Percentiles rank a stretch among this genome's conserved stretches.
These are phyloP conservation scores for Musa acuminata DNA, from an alignment of 176 grass and related monocot species.

Conservation along the genomic window DNA sequence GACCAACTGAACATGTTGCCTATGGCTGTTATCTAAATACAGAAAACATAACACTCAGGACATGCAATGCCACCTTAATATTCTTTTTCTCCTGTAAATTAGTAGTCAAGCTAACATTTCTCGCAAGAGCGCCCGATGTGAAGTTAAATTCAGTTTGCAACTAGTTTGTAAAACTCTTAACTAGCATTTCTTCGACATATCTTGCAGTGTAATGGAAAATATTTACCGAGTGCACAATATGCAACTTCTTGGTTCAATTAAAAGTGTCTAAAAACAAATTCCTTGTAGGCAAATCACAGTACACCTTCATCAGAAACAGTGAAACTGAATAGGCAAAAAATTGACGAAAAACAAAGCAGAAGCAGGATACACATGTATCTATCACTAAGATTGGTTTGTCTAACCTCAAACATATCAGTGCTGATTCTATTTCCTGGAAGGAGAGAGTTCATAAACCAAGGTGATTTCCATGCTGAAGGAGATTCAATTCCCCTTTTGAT, in stretches of 20 bases:
- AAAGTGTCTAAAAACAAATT: too few species aligned
- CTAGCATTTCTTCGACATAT: too few species aligned
- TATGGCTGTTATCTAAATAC: not conserved
- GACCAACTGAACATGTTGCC: not conserved
- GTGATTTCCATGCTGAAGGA: constrained; percentile 96
- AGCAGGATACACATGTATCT: not conserved
- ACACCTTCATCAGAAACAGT: too few species aligned
- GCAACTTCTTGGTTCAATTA: too few species aligned
- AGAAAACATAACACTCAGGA: not conserved
- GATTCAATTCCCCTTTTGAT: constrained; percentile 93
- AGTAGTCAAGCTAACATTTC: not conserved
- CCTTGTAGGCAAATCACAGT: too few species aligned
- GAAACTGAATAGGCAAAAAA: not conserved
- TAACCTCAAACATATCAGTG: constrained; percentile 16
- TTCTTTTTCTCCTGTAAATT: not conserved
- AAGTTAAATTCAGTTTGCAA: too few species aligned
- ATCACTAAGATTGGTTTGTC: not conserved
- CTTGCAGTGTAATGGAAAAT: too few species aligned
- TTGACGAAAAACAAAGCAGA: not conserved
- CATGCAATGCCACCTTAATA: not conserved
- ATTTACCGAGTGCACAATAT: too few species aligned
- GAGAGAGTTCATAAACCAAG: constrained; percentile 61
- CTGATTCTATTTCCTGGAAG: constrained; percentile 12
- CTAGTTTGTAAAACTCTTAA: too few species aligned
- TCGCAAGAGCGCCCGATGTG: not conserved